Percentiles rank a stretch among this genome's conserved stretches.
Conservation (phyloP, 2,329 filamentous ascomycete genomes). For the Hymenoscyphus fraxineus region DNA sequence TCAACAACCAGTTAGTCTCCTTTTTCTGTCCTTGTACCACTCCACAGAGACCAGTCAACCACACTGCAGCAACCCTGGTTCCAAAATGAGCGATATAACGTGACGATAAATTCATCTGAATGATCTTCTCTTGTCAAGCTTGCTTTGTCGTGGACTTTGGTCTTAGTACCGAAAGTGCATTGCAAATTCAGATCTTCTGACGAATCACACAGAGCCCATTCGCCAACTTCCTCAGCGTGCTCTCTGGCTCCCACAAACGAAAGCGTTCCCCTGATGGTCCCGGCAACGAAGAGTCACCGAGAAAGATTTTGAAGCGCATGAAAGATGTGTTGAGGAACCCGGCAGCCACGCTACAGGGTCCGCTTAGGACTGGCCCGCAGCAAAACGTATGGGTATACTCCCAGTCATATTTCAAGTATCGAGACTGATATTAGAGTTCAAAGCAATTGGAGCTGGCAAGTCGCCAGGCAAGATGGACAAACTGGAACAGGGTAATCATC, state of each 20-base stretch:
- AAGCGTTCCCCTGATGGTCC: not conserved
- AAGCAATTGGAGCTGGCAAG: not conserved
- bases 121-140: not conserved
- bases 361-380: not conserved
- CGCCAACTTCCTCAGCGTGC: not conserved
- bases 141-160: not conserved
- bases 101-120: too few relatives aligned
- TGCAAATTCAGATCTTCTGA: not conserved
- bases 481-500: not conserved
- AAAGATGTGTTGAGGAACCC: not conserved
- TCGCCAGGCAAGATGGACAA: not conserved
- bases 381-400: not conserved
- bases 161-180: not conserved
- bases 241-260: not conserved
- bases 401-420: not conserved
- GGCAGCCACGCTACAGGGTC: not conserved
- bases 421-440: not conserved
- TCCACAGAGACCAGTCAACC: not conserved
- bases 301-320: not conserved
- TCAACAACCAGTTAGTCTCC: too few relatives aligned
- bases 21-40: too few relatives aligned
- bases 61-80: too few relatives aligned
- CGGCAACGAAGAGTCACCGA: not conserved
- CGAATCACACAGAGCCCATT: not conserved
- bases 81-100: too few relatives aligned